Evolutionary conservation across 192 early-diverging fungal species (phyloP).

Genomic region (Lunasporangiospora selenospora): DNA sequence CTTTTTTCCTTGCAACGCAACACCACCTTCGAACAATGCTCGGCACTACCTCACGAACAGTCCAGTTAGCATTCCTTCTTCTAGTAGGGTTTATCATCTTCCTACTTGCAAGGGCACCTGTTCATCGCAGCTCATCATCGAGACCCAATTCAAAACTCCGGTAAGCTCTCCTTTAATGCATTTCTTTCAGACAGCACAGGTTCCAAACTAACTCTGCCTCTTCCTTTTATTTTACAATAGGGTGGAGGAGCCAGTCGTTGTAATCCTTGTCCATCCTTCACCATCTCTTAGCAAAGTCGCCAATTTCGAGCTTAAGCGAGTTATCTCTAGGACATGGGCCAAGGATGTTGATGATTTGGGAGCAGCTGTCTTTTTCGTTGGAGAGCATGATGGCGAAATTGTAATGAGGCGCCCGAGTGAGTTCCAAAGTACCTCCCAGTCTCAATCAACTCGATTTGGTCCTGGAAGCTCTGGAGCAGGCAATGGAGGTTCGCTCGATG

Average conservation of each 20-base stretch:
- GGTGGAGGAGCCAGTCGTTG: conserved; percentile 29
- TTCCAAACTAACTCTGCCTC: too few species aligned
- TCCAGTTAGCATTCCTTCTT: too few species aligned
- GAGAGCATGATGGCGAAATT: conserved; percentile 39
- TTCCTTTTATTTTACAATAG: not conserved
- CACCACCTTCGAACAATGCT: too few species aligned
- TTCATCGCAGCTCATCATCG: too few species aligned
- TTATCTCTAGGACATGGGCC: conserved; percentile 43
- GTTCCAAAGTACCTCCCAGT: conserved; percentile 28
- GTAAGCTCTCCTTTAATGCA: too few species aligned
- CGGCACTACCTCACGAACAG: too few species aligned
- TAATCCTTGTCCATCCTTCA: conserved; percentile 40
- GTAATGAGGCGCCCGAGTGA: conserved; percentile 41
- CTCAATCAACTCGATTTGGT: conserved; percentile 21
- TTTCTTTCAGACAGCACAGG: too few species aligned
- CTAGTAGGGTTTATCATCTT: too few species aligned
- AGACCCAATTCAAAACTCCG: too few species aligned
- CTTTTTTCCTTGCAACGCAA: too few species aligned
- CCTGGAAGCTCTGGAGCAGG: conserved; percentile 2
- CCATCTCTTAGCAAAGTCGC: conserved; percentile 20
- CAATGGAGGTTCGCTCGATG: conserved; percentile 10
- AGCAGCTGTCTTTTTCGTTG: conserved; percentile 38
- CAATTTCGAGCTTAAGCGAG: conserved; percentile 40
- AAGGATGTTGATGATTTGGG: conserved; percentile 41
- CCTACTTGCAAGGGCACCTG: too few species aligned